Evolutionary conservation across 371 early-diverging fungal genomes (phyloP), one percentile per base, ranked within the genome.

Genomic region (Actinomucor elegans): DNA sequence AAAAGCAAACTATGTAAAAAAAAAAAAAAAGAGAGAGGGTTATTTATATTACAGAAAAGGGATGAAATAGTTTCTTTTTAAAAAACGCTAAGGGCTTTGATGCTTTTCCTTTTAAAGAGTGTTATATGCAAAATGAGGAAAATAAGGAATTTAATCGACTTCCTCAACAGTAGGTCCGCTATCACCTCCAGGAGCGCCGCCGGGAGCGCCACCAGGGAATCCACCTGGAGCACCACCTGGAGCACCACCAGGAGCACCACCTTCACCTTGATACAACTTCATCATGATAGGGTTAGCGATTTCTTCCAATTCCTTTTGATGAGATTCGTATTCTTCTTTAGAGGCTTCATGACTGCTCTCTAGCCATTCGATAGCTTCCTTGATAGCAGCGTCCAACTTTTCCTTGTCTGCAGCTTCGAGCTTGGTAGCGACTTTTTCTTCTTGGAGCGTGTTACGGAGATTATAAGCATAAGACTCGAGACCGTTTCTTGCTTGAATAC

Each of bases 281-380:
- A 67, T 78, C 87, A 92, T 89, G 77, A 93, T 92, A 57, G 95
- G 95, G 81, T 91, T 92, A 62, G 91, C 91, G 37, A 88, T 59
- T 49, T 73, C 81, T 77, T 94, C 94, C 33, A 94, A 80, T 66
- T 93, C 92, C 86, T 92, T 93, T 71, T 91, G 89, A 57, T 77
- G 76, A 69, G 75, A 56, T 74, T 94, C 94, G 66, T 84, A 94
- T 80, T 93, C 95, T 69, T 93, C 93, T 80, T 92, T 94, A 66
- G 84, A 77, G 27, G 89, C 94, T 76, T 93, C 93, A 47, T 84
- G 88, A 66, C 85, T 86, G 51, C 73, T 68, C 67, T 94, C 97
- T 83, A 95, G 79, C 72, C 81, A 89, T 71, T 92, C 88, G 77
- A 91, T 88, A 55, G 92, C 81, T 61, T 89, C 84, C 59, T 89